Conservation (phyloP, 257 asterid genomes). For the Solanum pinnatisectum region DNA sequence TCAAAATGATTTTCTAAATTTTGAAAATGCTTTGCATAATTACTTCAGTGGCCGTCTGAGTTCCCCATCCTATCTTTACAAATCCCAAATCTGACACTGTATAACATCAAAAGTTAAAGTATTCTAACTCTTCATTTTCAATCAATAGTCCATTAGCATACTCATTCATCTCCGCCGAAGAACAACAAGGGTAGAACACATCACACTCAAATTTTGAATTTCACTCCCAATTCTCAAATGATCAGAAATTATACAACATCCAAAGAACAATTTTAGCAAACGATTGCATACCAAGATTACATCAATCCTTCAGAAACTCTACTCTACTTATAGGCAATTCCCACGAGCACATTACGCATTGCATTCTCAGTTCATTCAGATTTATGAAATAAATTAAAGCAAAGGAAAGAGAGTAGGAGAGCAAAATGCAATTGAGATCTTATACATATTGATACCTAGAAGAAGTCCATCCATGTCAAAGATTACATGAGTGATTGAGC, state of each 20-base stretch:
- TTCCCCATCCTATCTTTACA: neutral
- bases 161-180: neutral
- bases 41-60: neutral
- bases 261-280: neutral
- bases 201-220: neutral
- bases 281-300: neutral
- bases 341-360: neutral
- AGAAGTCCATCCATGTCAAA: constrained; percentile 98
- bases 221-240: neutral
- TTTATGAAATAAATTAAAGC: neutral
- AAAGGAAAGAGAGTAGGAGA: neutral
- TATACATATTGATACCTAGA: constrained; percentile 38
- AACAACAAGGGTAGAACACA: neutral
- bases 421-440: neutral
- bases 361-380: neutral
- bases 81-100: neutral
- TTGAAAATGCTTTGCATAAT: neutral
- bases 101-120: neutral
- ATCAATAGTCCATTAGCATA: neutral
- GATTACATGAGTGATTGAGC: constrained; percentile 66
- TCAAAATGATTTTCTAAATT: neutral
- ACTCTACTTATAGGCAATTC: neutral
- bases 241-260: too few species aligned
- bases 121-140: neutral
- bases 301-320: neutral